Conservation (phyloP, 345 rosid species). For the Moricandia moricandioides region DNA sequence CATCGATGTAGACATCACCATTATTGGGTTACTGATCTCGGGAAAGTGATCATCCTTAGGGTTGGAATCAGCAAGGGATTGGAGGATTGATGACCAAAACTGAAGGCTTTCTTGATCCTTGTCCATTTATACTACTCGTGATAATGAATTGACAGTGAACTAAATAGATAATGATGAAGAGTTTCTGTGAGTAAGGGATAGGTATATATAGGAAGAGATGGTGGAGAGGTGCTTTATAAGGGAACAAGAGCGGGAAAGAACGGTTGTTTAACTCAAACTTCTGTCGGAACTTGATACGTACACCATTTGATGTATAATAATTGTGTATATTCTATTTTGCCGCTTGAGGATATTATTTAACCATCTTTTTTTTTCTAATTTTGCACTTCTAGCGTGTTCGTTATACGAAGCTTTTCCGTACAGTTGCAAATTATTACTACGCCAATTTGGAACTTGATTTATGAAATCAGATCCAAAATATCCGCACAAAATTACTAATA, state of each 20-base stretch:
- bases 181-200: background rate
- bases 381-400: background rate
- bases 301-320: background rate
- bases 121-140: background rate
- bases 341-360: background rate
- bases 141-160: too few species aligned
- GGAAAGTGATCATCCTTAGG: background rate
- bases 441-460: background rate
- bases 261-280: slow-evolving; percentile 3
- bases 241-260: slow-evolving; percentile 23
- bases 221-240: background rate
- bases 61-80: background rate
- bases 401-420: too few species aligned
- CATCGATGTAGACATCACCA: slow-evolving; percentile 14
- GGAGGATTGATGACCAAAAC: slow-evolving; percentile 21
- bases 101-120: background rate
- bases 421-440: background rate
- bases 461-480: background rate
- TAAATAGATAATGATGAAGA: background rate
- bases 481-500: background rate
- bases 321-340: background rate
- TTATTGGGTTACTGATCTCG: background rate
- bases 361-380: background rate
- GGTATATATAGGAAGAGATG: background rate
- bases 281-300: background rate